A percentile compares a stretch with the other conserved stretches of the same genome.
Conservation (phyloP, 495 filamentous ascomycete genomes). For the Podospora pseudocomata region DNA sequence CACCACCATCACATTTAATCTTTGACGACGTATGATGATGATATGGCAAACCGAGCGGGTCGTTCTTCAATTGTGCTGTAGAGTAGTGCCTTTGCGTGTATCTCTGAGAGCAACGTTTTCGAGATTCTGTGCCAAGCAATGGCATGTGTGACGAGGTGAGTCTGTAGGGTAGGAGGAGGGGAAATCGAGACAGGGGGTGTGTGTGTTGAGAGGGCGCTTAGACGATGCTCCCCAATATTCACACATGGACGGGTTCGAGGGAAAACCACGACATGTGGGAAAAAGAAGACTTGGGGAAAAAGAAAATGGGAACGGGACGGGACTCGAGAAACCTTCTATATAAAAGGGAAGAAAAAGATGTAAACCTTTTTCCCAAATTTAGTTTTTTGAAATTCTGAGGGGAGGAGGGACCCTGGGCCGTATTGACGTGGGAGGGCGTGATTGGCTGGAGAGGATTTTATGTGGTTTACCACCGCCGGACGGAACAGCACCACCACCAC, state of each 20-base stretch:
- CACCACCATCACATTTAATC: neutral
- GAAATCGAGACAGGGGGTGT: neutral
- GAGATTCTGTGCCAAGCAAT: neutral
- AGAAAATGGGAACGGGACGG: neutral
- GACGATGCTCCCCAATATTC: too few species aligned
- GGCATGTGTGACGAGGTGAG: neutral
- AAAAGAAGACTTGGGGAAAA: slow-evolving; percentile 6
- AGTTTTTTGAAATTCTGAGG: too few species aligned
- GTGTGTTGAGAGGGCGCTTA: neutral
- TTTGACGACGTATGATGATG: slow-evolving; percentile 9
- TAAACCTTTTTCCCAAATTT: slow-evolving; percentile 25
- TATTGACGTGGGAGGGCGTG: slow-evolving; percentile 36
- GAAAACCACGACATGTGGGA: neutral
- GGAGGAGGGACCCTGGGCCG: slow-evolving; percentile 9
- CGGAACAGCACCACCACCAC: too few species aligned
- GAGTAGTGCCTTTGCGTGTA: neutral
- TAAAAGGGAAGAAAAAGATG: neutral
- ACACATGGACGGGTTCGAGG: neutral
- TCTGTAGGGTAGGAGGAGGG: neutral
- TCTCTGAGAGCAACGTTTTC: neutral
- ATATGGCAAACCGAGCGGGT: neutral
- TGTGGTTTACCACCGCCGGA: too few species aligned
- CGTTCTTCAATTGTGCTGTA: neutral
- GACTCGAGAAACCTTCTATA: neutral
- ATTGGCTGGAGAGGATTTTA: slow-evolving; percentile 25